A percentile compares a stretch with the other conserved stretches of the same genome.
Evolutionary conservation across 1,139 yeast genomes (phyloP).

Genomic region (Taphrina communis): DNA sequence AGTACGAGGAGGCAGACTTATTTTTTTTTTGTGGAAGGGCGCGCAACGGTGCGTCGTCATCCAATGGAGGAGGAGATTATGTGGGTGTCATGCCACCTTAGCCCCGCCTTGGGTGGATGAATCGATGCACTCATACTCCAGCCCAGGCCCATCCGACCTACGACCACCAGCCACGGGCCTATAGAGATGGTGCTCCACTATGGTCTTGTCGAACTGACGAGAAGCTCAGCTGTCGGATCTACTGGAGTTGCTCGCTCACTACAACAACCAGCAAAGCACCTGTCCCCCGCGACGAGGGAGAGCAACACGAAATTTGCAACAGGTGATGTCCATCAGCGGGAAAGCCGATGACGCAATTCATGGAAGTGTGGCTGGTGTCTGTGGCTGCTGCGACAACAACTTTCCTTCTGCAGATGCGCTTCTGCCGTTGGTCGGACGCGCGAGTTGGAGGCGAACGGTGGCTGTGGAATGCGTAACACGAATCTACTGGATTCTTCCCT

Average conservation of each 20-base stretch:
- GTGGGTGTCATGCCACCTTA: constrained; percentile 15
- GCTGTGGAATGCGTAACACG: constrained; percentile 7
- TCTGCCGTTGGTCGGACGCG: neutral
- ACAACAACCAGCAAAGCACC: neutral
- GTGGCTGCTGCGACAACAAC: constrained; percentile 10
- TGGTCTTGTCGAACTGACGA: neutral
- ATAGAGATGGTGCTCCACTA: neutral
- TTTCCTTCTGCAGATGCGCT: constrained; percentile 2
- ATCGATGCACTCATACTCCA: neutral
- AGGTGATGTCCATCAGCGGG: too few relatives aligned
- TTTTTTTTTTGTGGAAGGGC: constrained; percentile 2
- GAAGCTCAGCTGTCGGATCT: neutral
- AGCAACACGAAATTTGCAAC: too few relatives aligned
- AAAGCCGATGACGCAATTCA: constrained; percentile 8
- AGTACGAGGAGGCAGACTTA: constrained; percentile 13
- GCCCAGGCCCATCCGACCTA: neutral
- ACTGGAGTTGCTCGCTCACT: neutral
- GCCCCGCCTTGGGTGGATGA: neutral
- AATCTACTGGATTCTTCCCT: neutral
- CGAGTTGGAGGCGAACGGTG: neutral
- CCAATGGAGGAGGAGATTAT: neutral
- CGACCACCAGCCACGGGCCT: constrained; percentile 5
- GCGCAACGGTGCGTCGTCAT: constrained; percentile 1
- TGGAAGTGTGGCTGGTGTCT: neutral
- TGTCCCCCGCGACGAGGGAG: too few relatives aligned